Evolutionary conservation across 768 basidiomycete genomes (phyloP), one percentile per base, ranked within the genome.

Genomic region (Thelephora ganbajun): DNA sequence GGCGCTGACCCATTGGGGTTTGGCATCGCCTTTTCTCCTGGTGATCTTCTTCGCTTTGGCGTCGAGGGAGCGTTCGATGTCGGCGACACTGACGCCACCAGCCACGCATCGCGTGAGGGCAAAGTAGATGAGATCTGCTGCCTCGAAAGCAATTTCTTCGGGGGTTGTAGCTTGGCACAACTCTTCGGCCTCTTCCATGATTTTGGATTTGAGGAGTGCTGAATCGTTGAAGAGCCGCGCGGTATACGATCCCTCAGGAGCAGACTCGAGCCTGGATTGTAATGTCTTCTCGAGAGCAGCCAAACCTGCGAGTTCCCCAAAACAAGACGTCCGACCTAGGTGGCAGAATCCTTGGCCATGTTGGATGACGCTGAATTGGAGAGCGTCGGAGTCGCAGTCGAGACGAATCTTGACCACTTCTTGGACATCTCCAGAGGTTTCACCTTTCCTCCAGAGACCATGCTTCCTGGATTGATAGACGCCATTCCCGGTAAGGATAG

Each of bases 111-210:
- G 80, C 18, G 86, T 77, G 55, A 99, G 64, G 1, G 84, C 77
- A 59, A 99, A 99, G 68, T 98, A 99, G 36, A 94, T 57, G 19
- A 99, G 69, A 65, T 99, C 96, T 1, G 93, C 94, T 6, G 92
- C 88, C 64, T 99, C 96, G 51, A 93, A 94, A 1, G 92, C 86
- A 13, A 96, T 69, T 26, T 97, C 88, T 43, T 85, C 79, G 58
- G 76, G 76, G 1, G 77, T 76, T 54, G 77, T 69, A 19, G 89
- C 89, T 14, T 72, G 71, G 60, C 91, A 94, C n/a, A 99, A 74
- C 63, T 99, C 96, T 56, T 94, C 88, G 0, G 96, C 96, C 62
- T 99, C 96, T 64, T 99, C 96, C 80, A 86, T 89, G 53, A 99
- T 91, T 70, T 99, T 99, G 45, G 91, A 83, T 42, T 72, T 76